Conservation (phyloP, 768 basidiomycete species). For the Dentipellis fragilis region DNA sequence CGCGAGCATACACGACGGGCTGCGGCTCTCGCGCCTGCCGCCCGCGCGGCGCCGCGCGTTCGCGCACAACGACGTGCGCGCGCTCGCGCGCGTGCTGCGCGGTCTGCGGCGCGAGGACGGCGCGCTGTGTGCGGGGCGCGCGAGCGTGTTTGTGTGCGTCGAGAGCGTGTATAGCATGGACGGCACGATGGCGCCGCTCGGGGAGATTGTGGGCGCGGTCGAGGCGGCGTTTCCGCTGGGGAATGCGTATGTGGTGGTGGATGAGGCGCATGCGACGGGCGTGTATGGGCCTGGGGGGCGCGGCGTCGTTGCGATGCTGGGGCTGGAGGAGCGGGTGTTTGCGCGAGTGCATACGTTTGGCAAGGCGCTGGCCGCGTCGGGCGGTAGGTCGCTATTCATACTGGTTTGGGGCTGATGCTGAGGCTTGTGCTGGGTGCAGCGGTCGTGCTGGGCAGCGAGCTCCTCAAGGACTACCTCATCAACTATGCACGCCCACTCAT, state of each 20-base stretch:
- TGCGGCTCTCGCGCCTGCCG: constrained; percentile 46
- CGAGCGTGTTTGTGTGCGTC: constrained; percentile 68
- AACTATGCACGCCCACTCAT: constrained; percentile 90
- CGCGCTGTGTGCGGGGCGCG: constrained; percentile 27
- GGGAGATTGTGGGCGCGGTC: constrained; percentile 50
- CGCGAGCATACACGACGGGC: constrained; percentile 85
- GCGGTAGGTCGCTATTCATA: constrained; percentile 48
- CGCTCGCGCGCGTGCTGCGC: constrained; percentile 35
- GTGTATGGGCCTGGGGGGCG: constrained; percentile 73
- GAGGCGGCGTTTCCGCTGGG: constrained; percentile 50
- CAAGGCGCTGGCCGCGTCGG: constrained; percentile 78
- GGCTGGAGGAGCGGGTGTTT: constrained; percentile 60
- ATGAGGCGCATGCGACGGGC: constrained; percentile 92
- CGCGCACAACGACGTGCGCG: constrained; percentile 57
- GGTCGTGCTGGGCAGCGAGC: constrained; percentile 59
- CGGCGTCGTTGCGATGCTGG: constrained; percentile 63
- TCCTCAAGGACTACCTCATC: constrained; percentile 75
- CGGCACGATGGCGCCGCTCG: constrained; percentile 77
- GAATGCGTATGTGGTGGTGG: constrained; percentile 71
- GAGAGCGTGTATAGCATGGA: constrained; percentile 96
- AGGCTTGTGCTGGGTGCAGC: constrained; percentile 31
- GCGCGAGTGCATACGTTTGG: constrained; percentile 88
- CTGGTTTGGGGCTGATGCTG: neutral
- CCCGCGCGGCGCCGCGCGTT: constrained; percentile 38
- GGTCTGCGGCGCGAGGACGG: constrained; percentile 28